Evolutionary conservation across 2,329 filamentous ascomycete species (phyloP).

Genomic region (Orbilia oligospora): DNA sequence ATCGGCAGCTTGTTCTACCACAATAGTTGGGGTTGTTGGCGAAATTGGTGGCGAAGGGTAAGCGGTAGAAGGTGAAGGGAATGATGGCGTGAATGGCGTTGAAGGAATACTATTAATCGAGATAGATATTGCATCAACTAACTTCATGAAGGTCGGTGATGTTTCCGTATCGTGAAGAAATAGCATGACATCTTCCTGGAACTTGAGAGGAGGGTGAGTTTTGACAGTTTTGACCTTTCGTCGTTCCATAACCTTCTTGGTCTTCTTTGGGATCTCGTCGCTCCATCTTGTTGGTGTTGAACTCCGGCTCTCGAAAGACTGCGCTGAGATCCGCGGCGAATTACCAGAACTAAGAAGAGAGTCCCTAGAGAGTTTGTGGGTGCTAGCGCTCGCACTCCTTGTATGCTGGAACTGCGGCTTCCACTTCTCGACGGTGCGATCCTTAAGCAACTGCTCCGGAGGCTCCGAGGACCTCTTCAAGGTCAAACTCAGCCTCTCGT

Average conservation of each 20-base stretch:
- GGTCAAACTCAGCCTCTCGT: constrained; percentile 34
- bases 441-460: constrained; percentile 42
- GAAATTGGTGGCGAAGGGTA: constrained; percentile 60
- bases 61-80: constrained; percentile 49
- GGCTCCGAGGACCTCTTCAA: constrained; percentile 43
- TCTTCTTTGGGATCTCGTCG: constrained; percentile 58
- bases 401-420: constrained; percentile 55
- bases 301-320: constrained; percentile 58
- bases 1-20: constrained; percentile 52
- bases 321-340: constrained; percentile 49
- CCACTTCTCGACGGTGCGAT: constrained; percentile 46
- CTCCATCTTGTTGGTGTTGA: constrained; percentile 59
- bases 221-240: constrained; percentile 57
- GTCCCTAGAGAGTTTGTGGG: constrained; percentile 46
- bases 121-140: constrained; percentile 55
- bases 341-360: constrained; percentile 43
- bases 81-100: constrained; percentile 54
- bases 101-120: constrained; percentile 55
- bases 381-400: constrained; percentile 37
- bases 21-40: constrained; percentile 57
- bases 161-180: constrained; percentile 55
- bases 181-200: constrained; percentile 60
- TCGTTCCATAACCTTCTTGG: constrained; percentile 53
- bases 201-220: constrained; percentile 49
- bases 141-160: constrained; percentile 51